Conservation (phyloP, 2,329 filamentous ascomycete genomes). For the Helotiales sp. region DNA sequence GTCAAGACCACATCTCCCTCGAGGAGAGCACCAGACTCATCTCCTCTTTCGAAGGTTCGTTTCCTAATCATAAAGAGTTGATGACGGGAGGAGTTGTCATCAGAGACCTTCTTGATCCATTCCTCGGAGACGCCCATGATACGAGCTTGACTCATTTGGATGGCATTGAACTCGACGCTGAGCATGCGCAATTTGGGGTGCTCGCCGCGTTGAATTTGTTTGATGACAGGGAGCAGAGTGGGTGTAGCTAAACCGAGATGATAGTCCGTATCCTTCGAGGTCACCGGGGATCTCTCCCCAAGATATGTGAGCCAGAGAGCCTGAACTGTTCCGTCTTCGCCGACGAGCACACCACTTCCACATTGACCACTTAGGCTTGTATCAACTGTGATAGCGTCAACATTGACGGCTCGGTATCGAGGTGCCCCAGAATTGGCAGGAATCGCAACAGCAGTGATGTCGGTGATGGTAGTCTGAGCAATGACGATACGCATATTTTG, state of each 20-base stretch:
- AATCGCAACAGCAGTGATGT: constrained; percentile 96
- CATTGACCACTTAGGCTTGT: constrained; percentile 90
- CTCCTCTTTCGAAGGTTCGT: constrained; percentile 70
- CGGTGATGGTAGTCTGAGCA: constrained; percentile 91
- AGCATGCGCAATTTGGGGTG: constrained; percentile 86
- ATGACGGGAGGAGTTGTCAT: constrained; percentile 88
- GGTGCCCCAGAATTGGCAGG: constrained; percentile 91
- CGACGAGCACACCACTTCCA: constrained; percentile 89
- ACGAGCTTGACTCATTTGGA: constrained; percentile 95
- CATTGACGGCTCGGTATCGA: constrained; percentile 90
- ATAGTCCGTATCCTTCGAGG: constrained; percentile 91
- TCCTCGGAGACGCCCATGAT: constrained; percentile 97
- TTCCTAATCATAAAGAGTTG: constrained; percentile 99
- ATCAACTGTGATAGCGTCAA: constrained; percentile 96
- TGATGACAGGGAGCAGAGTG: constrained; percentile 85
- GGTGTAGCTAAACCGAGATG: constrained; percentile 91
- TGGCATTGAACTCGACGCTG: constrained; percentile 91
- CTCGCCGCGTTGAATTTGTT: constrained; percentile 79
- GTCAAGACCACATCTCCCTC: constrained; percentile 94
- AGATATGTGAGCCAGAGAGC: constrained; percentile 97
- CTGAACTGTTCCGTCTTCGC: constrained; percentile 89
- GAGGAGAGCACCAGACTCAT: constrained; percentile 68
- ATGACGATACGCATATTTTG: constrained; percentile 93
- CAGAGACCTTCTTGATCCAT: constrained; percentile 90
- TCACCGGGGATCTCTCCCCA: constrained; percentile 80